A percentile compares a stretch with the other conserved stretches of the same genome.
Conservation (phyloP, 139 green algal species). For the Tetradesmus lagerheimii region DNA sequence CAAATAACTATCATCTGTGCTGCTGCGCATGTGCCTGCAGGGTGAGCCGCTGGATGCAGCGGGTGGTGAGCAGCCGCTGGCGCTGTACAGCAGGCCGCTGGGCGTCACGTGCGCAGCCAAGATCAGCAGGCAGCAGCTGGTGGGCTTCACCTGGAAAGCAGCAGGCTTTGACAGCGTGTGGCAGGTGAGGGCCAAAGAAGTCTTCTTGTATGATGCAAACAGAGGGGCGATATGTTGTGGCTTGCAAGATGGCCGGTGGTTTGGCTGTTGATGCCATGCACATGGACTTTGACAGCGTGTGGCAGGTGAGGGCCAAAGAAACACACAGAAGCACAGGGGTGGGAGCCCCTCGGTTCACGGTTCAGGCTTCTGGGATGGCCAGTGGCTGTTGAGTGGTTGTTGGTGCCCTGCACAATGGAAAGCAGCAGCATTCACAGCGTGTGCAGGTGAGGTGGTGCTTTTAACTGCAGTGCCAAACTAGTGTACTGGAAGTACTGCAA, state of each 20-base stretch:
- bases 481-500: no score
- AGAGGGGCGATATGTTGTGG: no score
- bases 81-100: constrained; percentile 66
- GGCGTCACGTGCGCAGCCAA: constrained; percentile 56
- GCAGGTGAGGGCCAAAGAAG: constrained; percentile 46
- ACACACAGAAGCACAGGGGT: no score
- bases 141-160: constrained; percentile 57
- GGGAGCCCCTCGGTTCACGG: no score
- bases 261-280: constrained; percentile 63
- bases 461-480: no score
- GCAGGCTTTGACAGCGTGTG: constrained; percentile 64
- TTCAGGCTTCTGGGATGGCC: no score
- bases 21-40: neutral
- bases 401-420: no score
- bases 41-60: constrained; percentile 43
- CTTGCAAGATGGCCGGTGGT: no score
- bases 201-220: no score
- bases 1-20: neutral
- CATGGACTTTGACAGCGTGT: constrained; percentile 63
- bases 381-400: no score
- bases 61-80: constrained; percentile 49
- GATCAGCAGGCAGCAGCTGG: constrained; percentile 66
- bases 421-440: no score
- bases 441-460: no score
- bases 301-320: constrained; percentile 14